Evolutionary conservation across 75 land plant genomes (phyloP), one percentile per base, ranked within the genome.

Genomic region (Cunninghamia lanceolata): DNA sequence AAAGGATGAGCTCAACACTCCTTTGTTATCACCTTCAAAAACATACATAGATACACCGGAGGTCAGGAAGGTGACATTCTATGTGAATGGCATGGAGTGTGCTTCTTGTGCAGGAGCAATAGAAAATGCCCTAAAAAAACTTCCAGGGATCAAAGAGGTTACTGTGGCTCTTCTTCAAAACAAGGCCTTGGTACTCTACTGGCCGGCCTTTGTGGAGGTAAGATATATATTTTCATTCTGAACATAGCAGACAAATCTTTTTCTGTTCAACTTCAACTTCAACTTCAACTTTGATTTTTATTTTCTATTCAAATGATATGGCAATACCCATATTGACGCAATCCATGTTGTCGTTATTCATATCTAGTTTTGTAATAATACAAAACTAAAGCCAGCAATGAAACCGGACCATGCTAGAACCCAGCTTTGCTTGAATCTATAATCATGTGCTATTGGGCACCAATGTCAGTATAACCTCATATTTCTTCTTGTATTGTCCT

Each of bases 61-160:
- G 34, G 82, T 45, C 30, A 87, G 87, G 79, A 89, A 90, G 30
- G 83, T 92, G 9, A 59, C 74, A 84, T 91, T 95, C 81, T 89
- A 90, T 85, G 92, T 95, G 45, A 34, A 84, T 25, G 96, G 95
- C 43, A 96, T 97, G 86, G 89, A 89, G 78, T 96, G 99, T 86
- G 92, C 98, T 21, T 94, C 99, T 83, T 96, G 99, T 92, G 93
- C 93, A 13, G 84, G 89, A 15, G 93, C 98, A 9, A 93, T 97
- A 82, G 98, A 97, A 81, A 92, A 97, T 68, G 91, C 90, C 13
- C 85, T 97, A 38, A 88, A 88, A 76, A 59, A 90, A 45, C 85
- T 96, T 77, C 88, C 94, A 36, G 99, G 99, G 3, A 91, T 97
- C 36, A 86, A 92, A 86, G 90, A 92, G 86, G 94, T 91, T 3